Evolutionary conservation across 2,329 filamentous ascomycete species (phyloP), one percentile per base, ranked within the genome.

Genomic region (Calonectria naviculata): DNA sequence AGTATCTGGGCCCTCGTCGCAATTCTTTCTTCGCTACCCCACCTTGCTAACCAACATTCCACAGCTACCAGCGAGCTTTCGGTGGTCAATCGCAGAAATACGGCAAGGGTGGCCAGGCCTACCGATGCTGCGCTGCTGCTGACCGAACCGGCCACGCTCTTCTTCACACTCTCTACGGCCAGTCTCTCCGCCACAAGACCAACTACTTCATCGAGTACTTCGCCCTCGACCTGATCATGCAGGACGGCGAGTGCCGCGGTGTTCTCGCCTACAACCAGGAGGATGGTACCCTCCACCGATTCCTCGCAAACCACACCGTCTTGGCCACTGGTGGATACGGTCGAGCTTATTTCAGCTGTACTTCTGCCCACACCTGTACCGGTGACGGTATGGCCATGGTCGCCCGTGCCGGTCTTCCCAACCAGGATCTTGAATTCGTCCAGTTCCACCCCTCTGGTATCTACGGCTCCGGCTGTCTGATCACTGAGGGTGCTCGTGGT

Each of bases 121-220:
- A 98, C 90, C 91, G 97, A 86, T 97, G 95, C 90, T 97, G 95
- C 84, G 96, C 95, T 84, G 97, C 95, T 72, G 97, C 96, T 78
- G 97, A 99, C 84, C 91, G 96, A 89, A 98, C 97, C 74, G 97
- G 97, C 75, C 97, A 99, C 86, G 97, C 97, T 80, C 93, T 99
- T 78, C 92, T 99, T 64, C 97, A 99, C 90, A 99, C 97, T 29
- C 94, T 99, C 76, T 99, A 98, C 86, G 97, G 97, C 80, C 96
- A 98, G 88, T 98, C 95, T 65, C 91, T 98, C 73, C 90, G 94
- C 82, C 95, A 98, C 90, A 98, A 98, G 90, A 98, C 96, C 82
- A 98, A 98, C 89, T 99, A 98, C 90, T 98, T 99, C 87, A 98
- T 99, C 84, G 97, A 98, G 87, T 98, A 95, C 90, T 99, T 98